phyloP scores from a whole-genome alignment of 1,139 yeast species.

The Yamadazyma spencermartinsiae region DNA sequence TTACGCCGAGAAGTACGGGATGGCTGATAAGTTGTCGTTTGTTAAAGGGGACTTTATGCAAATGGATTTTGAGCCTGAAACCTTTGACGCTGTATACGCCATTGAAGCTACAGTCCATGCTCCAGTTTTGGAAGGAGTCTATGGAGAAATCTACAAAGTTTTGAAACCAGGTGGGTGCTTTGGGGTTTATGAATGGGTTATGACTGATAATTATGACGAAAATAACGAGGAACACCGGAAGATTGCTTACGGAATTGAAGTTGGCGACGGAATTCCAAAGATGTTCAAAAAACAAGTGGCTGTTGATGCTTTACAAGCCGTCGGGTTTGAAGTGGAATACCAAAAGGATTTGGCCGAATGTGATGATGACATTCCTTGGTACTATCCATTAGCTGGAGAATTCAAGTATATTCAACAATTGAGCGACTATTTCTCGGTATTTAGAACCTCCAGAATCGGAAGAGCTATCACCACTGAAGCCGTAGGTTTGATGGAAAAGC shows the following conservation, averaged over 20 bases:
- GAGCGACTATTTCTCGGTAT: slow-evolving; percentile 76
- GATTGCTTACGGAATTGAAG: slow-evolving; percentile 94
- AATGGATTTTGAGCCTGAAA: slow-evolving; percentile 88
- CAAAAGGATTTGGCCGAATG: slow-evolving; percentile 81
- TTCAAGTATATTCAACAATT: slow-evolving; percentile 81
- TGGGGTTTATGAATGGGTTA: slow-evolving; percentile 99
- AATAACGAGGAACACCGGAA: slow-evolving; percentile 85
- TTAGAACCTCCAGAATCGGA: slow-evolving; percentile 88
- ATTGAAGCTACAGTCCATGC: slow-evolving; percentile 99
- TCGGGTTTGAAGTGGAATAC: slow-evolving; percentile 81
- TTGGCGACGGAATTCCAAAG: slow-evolving; percentile 98
- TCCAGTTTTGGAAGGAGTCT: slow-evolving; percentile 94
- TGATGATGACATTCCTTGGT: slow-evolving; percentile 93
- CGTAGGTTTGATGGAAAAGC: slow-evolving; percentile 76
- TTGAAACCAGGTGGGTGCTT: slow-evolving; percentile 94
- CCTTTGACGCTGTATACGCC: slow-evolving; percentile 96
- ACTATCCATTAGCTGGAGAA: slow-evolving; percentile 94
- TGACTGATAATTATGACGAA: slow-evolving; percentile 94
- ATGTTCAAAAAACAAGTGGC: slow-evolving; percentile 90
- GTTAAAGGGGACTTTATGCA: slow-evolving; percentile 99
- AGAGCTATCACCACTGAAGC: slow-evolving; percentile 80
- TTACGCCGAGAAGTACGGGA: slow-evolving; percentile 66
- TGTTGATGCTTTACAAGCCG: slow-evolving; percentile 76
- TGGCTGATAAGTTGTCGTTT: slow-evolving; percentile 74
- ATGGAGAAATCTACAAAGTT: slow-evolving; percentile 90